Conservation (phyloP, 1,139 yeast genomes). For the Taphrina confusa region DNA sequence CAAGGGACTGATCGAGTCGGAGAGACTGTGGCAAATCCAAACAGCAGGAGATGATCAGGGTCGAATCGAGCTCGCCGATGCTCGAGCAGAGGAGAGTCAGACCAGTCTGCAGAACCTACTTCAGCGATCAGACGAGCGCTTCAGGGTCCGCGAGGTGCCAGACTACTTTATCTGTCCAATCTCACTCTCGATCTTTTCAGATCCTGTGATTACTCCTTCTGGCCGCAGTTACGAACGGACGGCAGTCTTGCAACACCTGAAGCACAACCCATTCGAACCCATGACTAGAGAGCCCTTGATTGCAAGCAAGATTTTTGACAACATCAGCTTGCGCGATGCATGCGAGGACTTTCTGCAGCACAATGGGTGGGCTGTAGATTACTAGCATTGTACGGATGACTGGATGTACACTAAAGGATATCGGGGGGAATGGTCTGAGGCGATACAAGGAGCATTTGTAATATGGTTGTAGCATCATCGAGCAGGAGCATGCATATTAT, state of each 20-base stretch:
- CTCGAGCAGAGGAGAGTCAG: conserved; percentile 44
- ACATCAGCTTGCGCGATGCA: conserved; percentile 51
- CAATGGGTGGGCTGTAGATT: conserved; percentile 42
- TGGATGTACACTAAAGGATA: conserved; percentile 5
- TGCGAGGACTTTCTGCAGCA: conserved; percentile 45
- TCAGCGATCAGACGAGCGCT: conserved; percentile 43
- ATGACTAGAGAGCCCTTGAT: conserved; percentile 50
- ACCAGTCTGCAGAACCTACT: conserved; percentile 45
- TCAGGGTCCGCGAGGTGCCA: conserved; percentile 47
- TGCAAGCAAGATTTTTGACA: conserved; percentile 52
- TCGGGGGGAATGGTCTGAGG: no score
- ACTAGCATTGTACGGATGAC: conserved; percentile 21
- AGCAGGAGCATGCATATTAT: no score
- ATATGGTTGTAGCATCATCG: no score
- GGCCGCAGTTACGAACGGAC: conserved; percentile 55
- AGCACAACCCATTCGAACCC: conserved; percentile 51
- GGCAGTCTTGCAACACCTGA: conserved; percentile 50
- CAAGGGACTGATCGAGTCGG: conserved; percentile 43
- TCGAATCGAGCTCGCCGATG: conserved; percentile 42
- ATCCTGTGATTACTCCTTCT: conserved; percentile 55
- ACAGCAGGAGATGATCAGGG: conserved; percentile 42
- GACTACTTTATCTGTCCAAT: conserved; percentile 54
- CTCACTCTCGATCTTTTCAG: conserved; percentile 51
- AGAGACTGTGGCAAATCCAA: conserved; percentile 41
- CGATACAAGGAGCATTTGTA: no score